Evolutionary conservation across 2,329 filamentous ascomycete genomes (phyloP).

Genomic region (Fonsecaea monophora): DNA sequence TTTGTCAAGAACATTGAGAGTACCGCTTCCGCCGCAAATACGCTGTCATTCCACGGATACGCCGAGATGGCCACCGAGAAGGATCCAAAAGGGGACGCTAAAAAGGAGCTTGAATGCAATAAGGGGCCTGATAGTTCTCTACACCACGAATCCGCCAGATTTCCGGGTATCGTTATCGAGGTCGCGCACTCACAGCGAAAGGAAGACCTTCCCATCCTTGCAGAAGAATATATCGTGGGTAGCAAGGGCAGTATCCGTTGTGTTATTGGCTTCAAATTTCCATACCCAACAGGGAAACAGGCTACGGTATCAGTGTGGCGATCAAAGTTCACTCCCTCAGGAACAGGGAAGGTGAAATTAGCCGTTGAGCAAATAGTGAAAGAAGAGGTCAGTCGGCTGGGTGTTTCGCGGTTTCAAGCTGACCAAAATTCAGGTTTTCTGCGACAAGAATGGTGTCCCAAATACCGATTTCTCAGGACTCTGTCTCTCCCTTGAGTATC

Average conservation of each 20-base stretch:
- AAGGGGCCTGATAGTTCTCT: background rate
- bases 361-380: background rate
- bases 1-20: constrained; percentile 43
- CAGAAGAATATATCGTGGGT: background rate
- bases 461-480: background rate
- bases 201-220: constrained; percentile 1
- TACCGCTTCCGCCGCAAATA: too few species aligned
- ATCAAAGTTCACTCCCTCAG: background rate
- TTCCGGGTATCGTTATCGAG: background rate
- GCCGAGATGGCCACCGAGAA: background rate
- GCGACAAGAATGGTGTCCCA: background rate
- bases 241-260: background rate
- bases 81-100: constrained; percentile 42
- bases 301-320: background rate
- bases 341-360: background rate
- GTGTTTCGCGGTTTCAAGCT: background rate
- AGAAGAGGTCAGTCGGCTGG: background rate
- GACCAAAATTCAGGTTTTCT: background rate
- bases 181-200: background rate
- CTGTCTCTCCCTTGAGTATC: background rate
- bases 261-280: constrained; percentile 1
- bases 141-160: background rate
- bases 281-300: background rate
- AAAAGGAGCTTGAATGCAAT: background rate
- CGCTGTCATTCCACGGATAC: constrained; percentile 54